Conservation (phyloP, 768 basidiomycete genomes). For the Amanita molliuscula region DNA sequence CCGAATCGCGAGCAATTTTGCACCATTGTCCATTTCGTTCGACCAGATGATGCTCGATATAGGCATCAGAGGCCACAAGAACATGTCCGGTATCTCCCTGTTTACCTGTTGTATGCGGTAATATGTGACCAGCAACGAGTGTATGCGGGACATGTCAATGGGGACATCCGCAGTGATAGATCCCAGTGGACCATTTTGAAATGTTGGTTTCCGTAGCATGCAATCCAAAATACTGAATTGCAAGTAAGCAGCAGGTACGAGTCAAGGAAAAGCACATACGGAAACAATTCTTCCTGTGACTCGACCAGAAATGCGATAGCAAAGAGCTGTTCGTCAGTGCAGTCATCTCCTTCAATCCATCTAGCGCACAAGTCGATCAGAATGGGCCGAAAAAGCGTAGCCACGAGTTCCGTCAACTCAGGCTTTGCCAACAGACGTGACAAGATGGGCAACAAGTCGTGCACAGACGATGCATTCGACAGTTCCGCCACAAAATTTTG, state of each 20-base stretch:
- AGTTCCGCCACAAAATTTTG: conserved; percentile 28
- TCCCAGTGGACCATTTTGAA: conserved; percentile 44
- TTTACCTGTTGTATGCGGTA: conserved; percentile 74
- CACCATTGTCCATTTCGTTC: conserved; percentile 41
- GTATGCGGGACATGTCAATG: conserved; percentile 39
- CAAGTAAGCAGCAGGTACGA: conserved; percentile 8
- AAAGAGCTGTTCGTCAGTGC: conserved; percentile 35
- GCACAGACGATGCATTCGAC: conserved; percentile 25
- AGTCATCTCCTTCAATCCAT: conserved; percentile 58
- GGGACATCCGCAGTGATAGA: conserved; percentile 27
- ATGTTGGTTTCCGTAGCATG: conserved; percentile 32
- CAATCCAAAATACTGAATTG: conserved; percentile 42
- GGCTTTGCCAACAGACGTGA: conserved; percentile 33
- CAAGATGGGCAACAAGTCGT: conserved; percentile 19
- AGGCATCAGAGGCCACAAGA: conserved; percentile 59
- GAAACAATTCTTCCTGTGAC: conserved; percentile 61
- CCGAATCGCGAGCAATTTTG: conserved; percentile 61
- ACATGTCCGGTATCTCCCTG: conserved; percentile 48
- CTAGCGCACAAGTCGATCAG: conserved; percentile 70
- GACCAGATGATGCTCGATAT: conserved; percentile 34
- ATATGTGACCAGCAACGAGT: conserved; percentile 66
- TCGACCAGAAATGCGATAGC: conserved; percentile 58
- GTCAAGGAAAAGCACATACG: conserved; percentile 33
- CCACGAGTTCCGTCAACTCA: conserved; percentile 51
- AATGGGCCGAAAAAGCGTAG: conserved; percentile 64